Percentiles rank a stretch among this genome's conserved stretches.
Evolutionary conservation across 2,329 filamentous ascomycete species (phyloP).

Genomic region (Beauveria sp.): DNA sequence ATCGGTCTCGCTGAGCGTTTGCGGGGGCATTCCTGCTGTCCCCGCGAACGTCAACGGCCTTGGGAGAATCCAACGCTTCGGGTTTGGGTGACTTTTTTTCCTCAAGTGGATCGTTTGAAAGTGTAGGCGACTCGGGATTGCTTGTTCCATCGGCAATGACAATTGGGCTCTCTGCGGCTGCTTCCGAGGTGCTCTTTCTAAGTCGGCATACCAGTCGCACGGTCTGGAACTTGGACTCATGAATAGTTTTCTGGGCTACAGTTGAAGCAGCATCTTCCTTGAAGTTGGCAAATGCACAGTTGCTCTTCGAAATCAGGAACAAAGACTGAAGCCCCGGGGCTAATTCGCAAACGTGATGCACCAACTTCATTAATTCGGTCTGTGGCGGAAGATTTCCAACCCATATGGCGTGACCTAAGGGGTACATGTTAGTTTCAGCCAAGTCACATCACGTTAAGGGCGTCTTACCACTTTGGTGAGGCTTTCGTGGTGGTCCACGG

Average conservation of each 20-base stretch:
- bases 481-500: slow-evolving; percentile 47
- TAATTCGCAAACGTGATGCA: slow-evolving; percentile 80
- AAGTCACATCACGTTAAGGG: slow-evolving; percentile 3
- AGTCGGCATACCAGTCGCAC: slow-evolving; percentile 80
- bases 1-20: slow-evolving; percentile 54
- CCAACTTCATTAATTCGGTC: slow-evolving; percentile 74
- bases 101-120: not conserved
- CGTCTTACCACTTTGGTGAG: slow-evolving; percentile 53
- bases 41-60: not conserved
- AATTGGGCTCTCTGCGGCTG: not conserved
- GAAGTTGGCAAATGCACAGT: slow-evolving; percentile 96
- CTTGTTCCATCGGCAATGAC: slow-evolving; percentile 5
- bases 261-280: slow-evolving; percentile 69
- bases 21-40: not conserved
- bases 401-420: slow-evolving; percentile 78
- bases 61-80: not conserved
- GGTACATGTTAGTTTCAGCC: not conserved
- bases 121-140: slow-evolving; percentile 3
- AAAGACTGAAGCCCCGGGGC: slow-evolving; percentile 76
- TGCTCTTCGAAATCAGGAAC: slow-evolving; percentile 93
- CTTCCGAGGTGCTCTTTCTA: slow-evolving; percentile 37
- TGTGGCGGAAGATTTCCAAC: slow-evolving; percentile 88
- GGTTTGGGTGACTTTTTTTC: not conserved
- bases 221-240: slow-evolving; percentile 84
- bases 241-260: slow-evolving; percentile 72